A percentile compares a stretch with the other conserved stretches of the same genome.
These are phyloP conservation scores for Phytopythium oedochilum DNA, from an alignment of 352 stramenopile species.

Conservation along the genomic window DNA sequence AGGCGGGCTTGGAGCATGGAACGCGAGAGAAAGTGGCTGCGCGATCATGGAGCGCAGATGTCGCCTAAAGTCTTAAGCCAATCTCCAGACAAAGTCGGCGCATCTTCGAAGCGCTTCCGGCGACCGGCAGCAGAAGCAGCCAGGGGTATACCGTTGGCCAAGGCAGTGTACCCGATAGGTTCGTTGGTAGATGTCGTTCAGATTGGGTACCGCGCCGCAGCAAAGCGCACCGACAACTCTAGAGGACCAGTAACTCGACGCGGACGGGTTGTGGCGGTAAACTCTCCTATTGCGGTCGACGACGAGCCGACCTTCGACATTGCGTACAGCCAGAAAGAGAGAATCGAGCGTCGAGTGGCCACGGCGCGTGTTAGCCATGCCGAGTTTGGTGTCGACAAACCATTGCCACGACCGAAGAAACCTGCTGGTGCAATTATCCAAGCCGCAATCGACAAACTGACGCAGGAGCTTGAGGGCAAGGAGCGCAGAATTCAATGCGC, in stretches of 20 bases:
- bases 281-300: conserved; percentile 12
- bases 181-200: conserved; percentile 24
- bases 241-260: conserved; percentile 4
- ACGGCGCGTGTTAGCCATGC: background rate
- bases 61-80: background rate
- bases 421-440: conserved; percentile 22
- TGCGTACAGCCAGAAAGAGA: conserved; percentile 17
- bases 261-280: conserved; percentile 23
- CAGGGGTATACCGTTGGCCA: conserved; percentile 8
- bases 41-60: conserved; percentile 4
- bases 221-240: conserved; percentile 9
- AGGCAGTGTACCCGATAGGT: conserved; percentile 39
- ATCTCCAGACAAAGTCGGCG: background rate
- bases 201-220: background rate
- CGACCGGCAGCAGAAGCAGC: background rate
- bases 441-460: conserved; percentile 23
- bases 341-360: background rate
- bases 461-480: conserved; percentile 13
- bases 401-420: conserved; percentile 10
- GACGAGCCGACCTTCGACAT: conserved; percentile 35
- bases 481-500: background rate
- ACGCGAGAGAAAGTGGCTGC: conserved; percentile 25
- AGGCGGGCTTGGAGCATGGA: conserved; percentile 54
- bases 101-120: background rate
- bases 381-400: background rate